phyloP scores from a whole-genome alignment of 202 grass and related monocot species.

The Panicum hallii region DNA sequence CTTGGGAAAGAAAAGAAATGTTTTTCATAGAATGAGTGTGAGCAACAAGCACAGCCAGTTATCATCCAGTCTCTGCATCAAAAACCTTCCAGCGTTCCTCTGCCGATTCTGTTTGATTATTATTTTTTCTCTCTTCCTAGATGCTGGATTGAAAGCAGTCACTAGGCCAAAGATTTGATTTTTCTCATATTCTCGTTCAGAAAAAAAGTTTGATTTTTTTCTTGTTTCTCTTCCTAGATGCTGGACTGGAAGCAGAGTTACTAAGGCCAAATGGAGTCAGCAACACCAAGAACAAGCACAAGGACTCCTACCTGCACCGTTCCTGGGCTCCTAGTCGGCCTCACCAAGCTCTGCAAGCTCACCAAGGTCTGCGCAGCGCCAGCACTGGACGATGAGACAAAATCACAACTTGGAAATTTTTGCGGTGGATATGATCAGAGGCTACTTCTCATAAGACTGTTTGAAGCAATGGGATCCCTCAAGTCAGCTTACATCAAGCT shows the following conservation, averaged over 20 bases:
- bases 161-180: background rate
- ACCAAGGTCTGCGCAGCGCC: conserved; percentile 31
- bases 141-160: too few species aligned
- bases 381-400: background rate
- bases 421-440: conserved; percentile 3
- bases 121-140: too few species aligned
- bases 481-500: conserved; percentile 41
- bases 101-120: background rate
- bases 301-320: conserved; percentile 2
- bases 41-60: background rate
- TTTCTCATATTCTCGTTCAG: background rate
- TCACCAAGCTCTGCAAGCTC: conserved; percentile 41
- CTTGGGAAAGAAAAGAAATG: background rate
- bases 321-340: conserved; percentile 7
- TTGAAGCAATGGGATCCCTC: conserved; percentile 1
- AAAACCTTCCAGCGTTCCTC: background rate
- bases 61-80: background rate
- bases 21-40: background rate
- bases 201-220: background rate
- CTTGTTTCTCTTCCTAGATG: background rate
- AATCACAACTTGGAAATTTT: background rate
- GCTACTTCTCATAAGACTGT: background rate
- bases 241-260: background rate
- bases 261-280: conserved; percentile 12
- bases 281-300: background rate